Conservation (phyloP, 768 basidiomycete genomes). For the Calocybe gangraenosa region DNA sequence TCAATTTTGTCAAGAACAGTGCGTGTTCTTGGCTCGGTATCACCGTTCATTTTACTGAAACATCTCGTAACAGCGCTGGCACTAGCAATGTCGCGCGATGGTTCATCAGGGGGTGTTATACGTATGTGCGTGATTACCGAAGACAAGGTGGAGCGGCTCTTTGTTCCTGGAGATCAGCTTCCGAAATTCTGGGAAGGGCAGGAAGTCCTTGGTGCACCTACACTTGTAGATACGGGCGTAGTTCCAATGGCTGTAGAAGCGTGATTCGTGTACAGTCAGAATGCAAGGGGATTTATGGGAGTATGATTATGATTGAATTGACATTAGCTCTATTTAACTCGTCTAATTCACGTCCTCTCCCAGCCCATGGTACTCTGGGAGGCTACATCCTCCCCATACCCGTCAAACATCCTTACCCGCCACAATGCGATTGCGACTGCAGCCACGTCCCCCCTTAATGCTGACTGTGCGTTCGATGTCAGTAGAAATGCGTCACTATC, state of each 20-base stretch:
- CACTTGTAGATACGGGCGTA: constrained; percentile 27
- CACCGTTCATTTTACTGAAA: constrained; percentile 5
- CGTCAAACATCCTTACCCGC: constrained; percentile 78
- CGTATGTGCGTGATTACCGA: constrained; percentile 97
- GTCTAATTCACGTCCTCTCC: constrained; percentile 5
- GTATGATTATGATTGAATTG: neutral
- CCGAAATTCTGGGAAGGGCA: constrained; percentile 89
- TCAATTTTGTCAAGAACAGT: constrained; percentile 97
- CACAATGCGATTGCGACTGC: constrained; percentile 71
- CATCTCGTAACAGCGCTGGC: constrained; percentile 60
- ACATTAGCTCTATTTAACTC: neutral
- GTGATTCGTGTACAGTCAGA: no score
- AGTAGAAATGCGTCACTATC: constrained; percentile 71
- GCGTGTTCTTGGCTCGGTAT: constrained; percentile 25
- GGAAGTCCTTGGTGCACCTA: constrained; percentile 53
- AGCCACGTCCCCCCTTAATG: constrained; percentile 54
- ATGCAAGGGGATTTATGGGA: no score
- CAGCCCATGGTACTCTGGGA: constrained; percentile 11
- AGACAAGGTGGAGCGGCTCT: constrained; percentile 86
- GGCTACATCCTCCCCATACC: constrained; percentile 40
- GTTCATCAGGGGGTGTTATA: constrained; percentile 95
- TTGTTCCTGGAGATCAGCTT: constrained; percentile 86
- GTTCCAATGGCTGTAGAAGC: constrained; percentile 47
- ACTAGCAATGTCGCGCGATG: constrained; percentile 96
- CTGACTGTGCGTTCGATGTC: constrained; percentile 43